These are phyloP conservation scores for Camelina laxa DNA, from an alignment of 345 rosid genomes.

Conservation along the genomic window DNA sequence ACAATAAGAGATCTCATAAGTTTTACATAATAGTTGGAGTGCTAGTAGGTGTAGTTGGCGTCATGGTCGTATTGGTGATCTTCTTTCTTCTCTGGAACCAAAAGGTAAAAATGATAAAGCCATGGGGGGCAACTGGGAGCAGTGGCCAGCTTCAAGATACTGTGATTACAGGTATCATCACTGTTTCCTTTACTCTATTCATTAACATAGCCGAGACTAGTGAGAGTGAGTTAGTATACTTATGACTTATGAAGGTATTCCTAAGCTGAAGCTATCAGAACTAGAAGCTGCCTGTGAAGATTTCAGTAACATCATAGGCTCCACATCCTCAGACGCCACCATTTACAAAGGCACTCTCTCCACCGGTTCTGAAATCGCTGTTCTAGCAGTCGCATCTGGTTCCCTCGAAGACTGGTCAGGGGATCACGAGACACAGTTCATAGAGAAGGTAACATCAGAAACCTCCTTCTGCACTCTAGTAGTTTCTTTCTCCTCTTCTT, in stretches of 20 bases:
- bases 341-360: conserved; percentile 92
- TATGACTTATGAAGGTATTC: conserved; percentile 52
- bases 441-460: conserved; percentile 65
- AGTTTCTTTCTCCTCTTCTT: neutral
- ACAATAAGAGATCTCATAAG: neutral
- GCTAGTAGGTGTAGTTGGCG: conserved; percentile 40
- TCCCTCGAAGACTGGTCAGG: conserved; percentile 72
- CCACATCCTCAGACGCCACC: conserved; percentile 61
- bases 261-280: conserved; percentile 87
- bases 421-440: conserved; percentile 66
- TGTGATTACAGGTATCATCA: conserved; percentile 63
- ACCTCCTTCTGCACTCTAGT: neutral
- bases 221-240: conserved; percentile 7
- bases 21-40: conserved; percentile 35
- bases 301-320: conserved; percentile 91
- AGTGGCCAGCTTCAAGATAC: conserved; percentile 79
- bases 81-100: conserved; percentile 54
- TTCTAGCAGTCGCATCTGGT: conserved; percentile 57
- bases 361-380: conserved; percentile 88
- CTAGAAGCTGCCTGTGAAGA: conserved; percentile 95
- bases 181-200: conserved; percentile 23
- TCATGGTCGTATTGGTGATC: conserved; percentile 45
- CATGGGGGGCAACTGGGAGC: conserved; percentile 67
- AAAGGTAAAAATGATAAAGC: conserved; percentile 59
- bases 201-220: neutral